phyloP scores from a whole-genome alignment of 495 filamentous ascomycete genomes.

The Chaetomium tenue region DNA sequence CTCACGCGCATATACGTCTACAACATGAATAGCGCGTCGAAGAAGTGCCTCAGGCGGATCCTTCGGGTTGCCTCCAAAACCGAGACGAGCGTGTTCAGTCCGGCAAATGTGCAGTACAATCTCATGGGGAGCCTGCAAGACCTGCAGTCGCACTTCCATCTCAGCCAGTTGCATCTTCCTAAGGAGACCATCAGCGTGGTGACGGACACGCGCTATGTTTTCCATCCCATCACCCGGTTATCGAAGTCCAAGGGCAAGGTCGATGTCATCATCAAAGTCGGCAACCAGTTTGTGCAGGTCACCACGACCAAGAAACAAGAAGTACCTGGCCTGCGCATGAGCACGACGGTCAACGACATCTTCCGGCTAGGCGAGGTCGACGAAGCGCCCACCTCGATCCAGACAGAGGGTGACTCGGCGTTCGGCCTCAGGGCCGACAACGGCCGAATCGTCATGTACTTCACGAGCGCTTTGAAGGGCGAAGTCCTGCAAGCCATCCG shows the following conservation, averaged over 20 bases:
- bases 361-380: slow-evolving; percentile 63
- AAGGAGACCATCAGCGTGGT: slow-evolving; percentile 66
- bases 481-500: slow-evolving; percentile 61
- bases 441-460: slow-evolving; percentile 66
- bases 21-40: slow-evolving; percentile 66
- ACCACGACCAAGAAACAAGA: slow-evolving; percentile 66
- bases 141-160: slow-evolving; percentile 62
- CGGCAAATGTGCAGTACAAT: slow-evolving; percentile 60
- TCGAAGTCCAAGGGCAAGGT: slow-evolving; percentile 66
- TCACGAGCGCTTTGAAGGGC: slow-evolving; percentile 58
- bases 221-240: slow-evolving; percentile 59
- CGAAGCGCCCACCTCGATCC: slow-evolving; percentile 59
- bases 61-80: slow-evolving; percentile 55
- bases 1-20: slow-evolving; percentile 60
- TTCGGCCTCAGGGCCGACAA: slow-evolving; percentile 65
- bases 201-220: slow-evolving; percentile 61
- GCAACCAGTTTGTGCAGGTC: slow-evolving; percentile 65
- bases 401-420: slow-evolving; percentile 63
- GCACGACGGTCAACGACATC: slow-evolving; percentile 64
- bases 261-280: slow-evolving; percentile 63
- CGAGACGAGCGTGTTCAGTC: slow-evolving; percentile 55
- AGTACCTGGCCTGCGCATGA: slow-evolving; percentile 56
- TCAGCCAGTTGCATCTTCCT: slow-evolving; percentile 60
- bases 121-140: slow-evolving; percentile 60
- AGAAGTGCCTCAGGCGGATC: slow-evolving; percentile 61